phyloP scores from a whole-genome alignment of 768 basidiomycete genomes.

The Podaxis pistillaris region DNA sequence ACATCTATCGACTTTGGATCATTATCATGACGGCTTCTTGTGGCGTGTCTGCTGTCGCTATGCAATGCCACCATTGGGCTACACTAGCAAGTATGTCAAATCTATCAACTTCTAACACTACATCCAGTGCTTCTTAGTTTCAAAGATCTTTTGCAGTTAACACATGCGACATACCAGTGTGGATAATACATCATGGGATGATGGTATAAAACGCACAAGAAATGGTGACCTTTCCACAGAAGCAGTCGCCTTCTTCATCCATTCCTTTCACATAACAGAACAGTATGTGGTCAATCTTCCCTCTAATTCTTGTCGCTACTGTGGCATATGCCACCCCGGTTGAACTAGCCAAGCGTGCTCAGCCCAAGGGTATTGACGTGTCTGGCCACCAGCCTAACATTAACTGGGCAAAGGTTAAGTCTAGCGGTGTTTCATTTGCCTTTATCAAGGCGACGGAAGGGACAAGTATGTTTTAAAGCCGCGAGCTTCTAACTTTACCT shows the following conservation, averaged over 20 bases:
- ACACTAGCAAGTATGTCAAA: no score
- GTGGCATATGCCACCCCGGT: background rate
- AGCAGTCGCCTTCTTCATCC: background rate
- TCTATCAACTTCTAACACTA: no score
- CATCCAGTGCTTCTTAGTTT: no score
- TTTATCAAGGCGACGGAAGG: conserved; percentile 73
- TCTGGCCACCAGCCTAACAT: conserved; percentile 47
- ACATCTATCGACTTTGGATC: no score
- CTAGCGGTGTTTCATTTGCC: conserved; percentile 51
- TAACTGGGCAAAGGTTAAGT: conserved; percentile 50
- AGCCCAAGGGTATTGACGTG: conserved; percentile 54
- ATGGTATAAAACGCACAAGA: background rate
- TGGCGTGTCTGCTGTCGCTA: no score
- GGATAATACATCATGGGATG: background rate
- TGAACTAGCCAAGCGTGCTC: conserved; percentile 17
- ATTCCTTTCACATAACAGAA: background rate
- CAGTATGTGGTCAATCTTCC: background rate
- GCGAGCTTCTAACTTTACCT: background rate
- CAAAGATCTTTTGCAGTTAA: background rate
- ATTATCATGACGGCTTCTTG: no score
- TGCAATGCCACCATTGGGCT: no score
- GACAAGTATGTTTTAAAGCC: conserved; percentile 35
- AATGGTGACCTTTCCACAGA: background rate
- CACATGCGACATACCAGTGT: background rate
- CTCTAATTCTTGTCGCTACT: background rate